Evolutionary conservation across 805 yeast genomes (phyloP), one percentile per base, ranked within the genome.

Genomic region (Candida ovalis): DNA sequence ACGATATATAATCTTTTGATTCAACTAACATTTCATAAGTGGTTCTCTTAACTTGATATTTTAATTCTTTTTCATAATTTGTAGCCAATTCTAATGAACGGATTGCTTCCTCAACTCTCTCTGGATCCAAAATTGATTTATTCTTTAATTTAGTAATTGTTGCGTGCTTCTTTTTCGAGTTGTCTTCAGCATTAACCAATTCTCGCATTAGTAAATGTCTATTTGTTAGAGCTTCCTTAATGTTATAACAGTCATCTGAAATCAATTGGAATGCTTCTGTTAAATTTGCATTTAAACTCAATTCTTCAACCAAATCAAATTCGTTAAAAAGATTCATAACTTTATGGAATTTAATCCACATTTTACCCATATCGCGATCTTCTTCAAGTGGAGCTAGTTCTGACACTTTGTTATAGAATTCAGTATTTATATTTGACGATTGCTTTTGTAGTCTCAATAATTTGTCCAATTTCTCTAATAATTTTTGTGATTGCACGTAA

Each of bases 161-260:
- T 43, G 80, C 78, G 58, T 88, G 96, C 58, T 81, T 86, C 27
- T 78, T 68, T 56, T 78, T 81, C 1, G 96, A 81, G 48, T 74
- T 80, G 7, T 82, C 80, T 64, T 91, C 96, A 1, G 97, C 91
- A 60, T 80, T 86, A 28, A 79, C 60, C 44, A 89, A 72, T 55
- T 94, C 99, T 46, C 97, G 77, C 96, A 94, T 94, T 35, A 92
- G 69, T 48, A 94, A 73, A 64, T 94, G 96, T 50, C 99, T 76
- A 67, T 92, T 91, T 0, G 99, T 94, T 46, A 94, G 72, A 0
- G 96, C 85, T 67, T 94, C 99, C 66, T 94, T 94, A 48, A 91
- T 85, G 49, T 86, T 83, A 64, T 84, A 94, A 15, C 94, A 84
- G 57, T 91, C 97, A 51, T 78, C 78, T 3, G 81, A 71, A 25